phyloP scores from a whole-genome alignment of 2,329 filamentous ascomycete genomes.

The Phaeoacremonium minimum region DNA sequence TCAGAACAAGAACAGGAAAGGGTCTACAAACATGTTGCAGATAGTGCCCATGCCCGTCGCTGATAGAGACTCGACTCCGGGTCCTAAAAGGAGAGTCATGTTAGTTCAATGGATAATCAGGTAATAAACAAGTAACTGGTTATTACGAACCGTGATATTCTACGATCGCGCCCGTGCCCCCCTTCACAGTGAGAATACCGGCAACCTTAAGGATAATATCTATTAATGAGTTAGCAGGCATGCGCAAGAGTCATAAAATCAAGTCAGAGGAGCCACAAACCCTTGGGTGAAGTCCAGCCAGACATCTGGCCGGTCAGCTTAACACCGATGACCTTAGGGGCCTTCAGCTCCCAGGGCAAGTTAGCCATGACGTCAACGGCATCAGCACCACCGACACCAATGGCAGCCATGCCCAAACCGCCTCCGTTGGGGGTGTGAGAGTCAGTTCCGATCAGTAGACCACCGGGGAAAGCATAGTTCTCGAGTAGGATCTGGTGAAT shows the following conservation, averaged over 20 bases:
- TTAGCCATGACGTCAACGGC: constrained; percentile 98
- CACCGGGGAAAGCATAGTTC: constrained; percentile 99
- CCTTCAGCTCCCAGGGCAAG: constrained; percentile 97
- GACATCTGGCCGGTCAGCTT: constrained; percentile 85
- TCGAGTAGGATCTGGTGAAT: constrained; percentile 98
- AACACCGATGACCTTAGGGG: constrained; percentile 94
- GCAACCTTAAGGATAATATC: constrained; percentile 98
- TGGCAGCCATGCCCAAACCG: constrained; percentile 90
- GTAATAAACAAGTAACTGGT: neutral
- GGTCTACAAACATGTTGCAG: constrained; percentile 48
- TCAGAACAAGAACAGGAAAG: neutral
- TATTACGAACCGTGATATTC: constrained; percentile 56
- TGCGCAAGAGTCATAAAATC: constrained; percentile 12
- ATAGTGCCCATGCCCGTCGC: constrained; percentile 88
- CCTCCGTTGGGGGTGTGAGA: constrained; percentile 97
- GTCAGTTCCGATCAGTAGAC: constrained; percentile 95
- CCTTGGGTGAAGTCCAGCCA: constrained; percentile 93
- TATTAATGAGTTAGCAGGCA: constrained; percentile 23
- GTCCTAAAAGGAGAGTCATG: constrained; percentile 23
- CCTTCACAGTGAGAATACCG: constrained; percentile 95
- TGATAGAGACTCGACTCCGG: constrained; percentile 69
- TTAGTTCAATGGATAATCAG: constrained; percentile 28
- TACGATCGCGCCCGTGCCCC: constrained; percentile 87
- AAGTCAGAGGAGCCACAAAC: too few relatives aligned
- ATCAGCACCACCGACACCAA: constrained; percentile 97